phyloP scores from a whole-genome alignment of 306 rosid genomes.

The Corylus americana region DNA sequence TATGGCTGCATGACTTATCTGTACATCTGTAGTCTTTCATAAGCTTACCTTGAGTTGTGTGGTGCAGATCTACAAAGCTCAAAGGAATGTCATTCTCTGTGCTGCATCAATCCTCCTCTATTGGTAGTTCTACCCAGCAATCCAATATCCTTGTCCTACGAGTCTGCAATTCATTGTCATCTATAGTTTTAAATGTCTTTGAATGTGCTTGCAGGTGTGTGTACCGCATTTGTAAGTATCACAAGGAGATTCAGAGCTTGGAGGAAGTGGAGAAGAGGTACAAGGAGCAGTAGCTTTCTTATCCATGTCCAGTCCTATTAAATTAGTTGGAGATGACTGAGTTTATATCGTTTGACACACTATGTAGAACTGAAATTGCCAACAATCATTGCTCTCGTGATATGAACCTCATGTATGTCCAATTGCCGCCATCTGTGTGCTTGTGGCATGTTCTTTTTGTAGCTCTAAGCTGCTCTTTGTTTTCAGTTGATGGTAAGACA shows the following conservation, averaged over 20 bases:
- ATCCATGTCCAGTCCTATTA: slow-evolving; percentile 9
- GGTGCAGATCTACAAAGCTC: slow-evolving; percentile 87
- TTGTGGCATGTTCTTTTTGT: neutral
- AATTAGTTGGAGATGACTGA: slow-evolving; percentile 24
- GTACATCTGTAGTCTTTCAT: neutral
- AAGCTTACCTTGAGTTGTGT: slow-evolving; percentile 26
- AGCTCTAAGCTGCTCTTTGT: neutral
- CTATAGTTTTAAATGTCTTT: slow-evolving; percentile 16
- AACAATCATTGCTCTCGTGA: neutral
- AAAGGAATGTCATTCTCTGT: slow-evolving; percentile 86
- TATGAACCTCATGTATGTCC: neutral
- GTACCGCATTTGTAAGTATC: slow-evolving; percentile 65
- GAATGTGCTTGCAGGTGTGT: slow-evolving; percentile 61
- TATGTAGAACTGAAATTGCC: neutral
- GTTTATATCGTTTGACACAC: neutral
- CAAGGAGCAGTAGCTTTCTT: slow-evolving; percentile 58
- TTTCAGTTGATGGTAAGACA: neutral
- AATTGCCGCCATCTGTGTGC: neutral
- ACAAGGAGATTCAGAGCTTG: slow-evolving; percentile 71
- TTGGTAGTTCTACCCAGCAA: slow-evolving; percentile 50
- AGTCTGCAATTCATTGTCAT: slow-evolving; percentile 4
- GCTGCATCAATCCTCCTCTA: slow-evolving; percentile 72
- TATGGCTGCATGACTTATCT: neutral
- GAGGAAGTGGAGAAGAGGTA: slow-evolving; percentile 90
- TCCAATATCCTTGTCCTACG: slow-evolving; percentile 15